Conservation (phyloP, 129 eudicot species). For the Centella asiatica region DNA sequence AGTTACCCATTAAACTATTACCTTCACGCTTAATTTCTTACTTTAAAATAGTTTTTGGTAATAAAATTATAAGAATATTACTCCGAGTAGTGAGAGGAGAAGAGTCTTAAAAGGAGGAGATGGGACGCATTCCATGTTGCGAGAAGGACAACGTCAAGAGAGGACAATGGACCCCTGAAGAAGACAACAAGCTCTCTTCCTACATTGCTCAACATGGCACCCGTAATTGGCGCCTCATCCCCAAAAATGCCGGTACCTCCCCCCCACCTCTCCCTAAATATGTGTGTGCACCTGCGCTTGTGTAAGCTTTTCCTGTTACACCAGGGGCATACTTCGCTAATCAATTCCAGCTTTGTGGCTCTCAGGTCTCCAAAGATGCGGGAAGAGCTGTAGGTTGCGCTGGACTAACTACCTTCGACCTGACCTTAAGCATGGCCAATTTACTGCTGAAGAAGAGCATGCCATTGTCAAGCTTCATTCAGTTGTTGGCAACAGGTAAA, state of each 20-base stretch:
- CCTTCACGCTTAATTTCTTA: no score
- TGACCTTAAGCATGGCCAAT: constrained; percentile 82
- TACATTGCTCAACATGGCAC: constrained; percentile 92
- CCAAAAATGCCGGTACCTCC: constrained; percentile 65
- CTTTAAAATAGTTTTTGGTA: no score
- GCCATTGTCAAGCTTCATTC: constrained; percentile 79
- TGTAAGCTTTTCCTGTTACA: no score
- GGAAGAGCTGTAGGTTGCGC: constrained; percentile 80
- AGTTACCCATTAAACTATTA: no score
- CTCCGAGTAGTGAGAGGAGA: background rate
- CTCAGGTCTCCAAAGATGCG: constrained; percentile 81
- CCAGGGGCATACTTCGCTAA: no score
- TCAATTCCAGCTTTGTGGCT: background rate
- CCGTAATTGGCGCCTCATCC: constrained; percentile 88
- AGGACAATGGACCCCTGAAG: constrained; percentile 95
- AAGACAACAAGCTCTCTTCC: constrained; percentile 80
- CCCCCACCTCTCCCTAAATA: no score
- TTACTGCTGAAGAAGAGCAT: constrained; percentile 75
- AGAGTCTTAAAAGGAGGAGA: constrained; percentile 7
- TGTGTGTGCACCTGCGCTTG: no score
- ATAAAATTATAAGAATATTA: background rate
- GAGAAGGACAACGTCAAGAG: constrained; percentile 86
- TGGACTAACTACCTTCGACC: constrained; percentile 96
- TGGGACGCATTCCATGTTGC: constrained; percentile 91
- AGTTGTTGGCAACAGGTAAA: constrained; percentile 87